Evolutionary conservation across 2,329 filamentous ascomycete genomes (phyloP), one percentile per base, ranked within the genome.

Genomic region (Dactylellina sp.): DNA sequence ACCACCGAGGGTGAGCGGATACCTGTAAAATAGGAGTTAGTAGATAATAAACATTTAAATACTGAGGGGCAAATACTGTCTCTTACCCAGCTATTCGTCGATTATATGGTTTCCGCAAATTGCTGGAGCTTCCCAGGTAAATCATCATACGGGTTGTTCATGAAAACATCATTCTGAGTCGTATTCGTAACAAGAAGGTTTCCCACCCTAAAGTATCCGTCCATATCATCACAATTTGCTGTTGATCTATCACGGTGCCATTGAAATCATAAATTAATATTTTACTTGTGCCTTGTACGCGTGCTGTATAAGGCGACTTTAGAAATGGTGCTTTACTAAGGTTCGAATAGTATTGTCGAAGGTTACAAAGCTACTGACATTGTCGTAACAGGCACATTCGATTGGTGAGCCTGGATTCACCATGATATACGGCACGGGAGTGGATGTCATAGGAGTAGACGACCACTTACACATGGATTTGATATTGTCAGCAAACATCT

Each of bases 191-290:
- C 63, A n/a, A 63, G 63, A 0, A 63, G 7, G 37, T 57, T 71
- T 9, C 57, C 66, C 0, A 63, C 44, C 25, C 66, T 50, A 44
- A 39, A 63, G 0, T 25, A 63, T n/a, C 63, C 44, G 1, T 57
- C 59, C 57, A 63, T 55, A 40, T 71, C 66, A 53, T 71, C 66
- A 18, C 49, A 71, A 71, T n/a, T 22, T 63, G 66, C 25, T 63
- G 66, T 18, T 71, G 66, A 28, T 71, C 66, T 28, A 63, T 2
- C 6, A 57, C 50, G 0, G 66, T 63, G 1, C 59, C 50, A 14
- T 56, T 71, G 37, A 71, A 71, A 22, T 71, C 66, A 35, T 71
- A 57, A n/a, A 71, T 64, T 1, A 71, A 63, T n/a, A 64, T 47
- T 12, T 22, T 71, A 57, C 9, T 64, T 71, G 39, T 52, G 63